A percentile compares a stretch with the other conserved stretches of the same genome.
These are phyloP conservation scores for Amborella trichopoda DNA, from an alignment of 164 flowering plant genomes.

Conservation along the genomic window DNA sequence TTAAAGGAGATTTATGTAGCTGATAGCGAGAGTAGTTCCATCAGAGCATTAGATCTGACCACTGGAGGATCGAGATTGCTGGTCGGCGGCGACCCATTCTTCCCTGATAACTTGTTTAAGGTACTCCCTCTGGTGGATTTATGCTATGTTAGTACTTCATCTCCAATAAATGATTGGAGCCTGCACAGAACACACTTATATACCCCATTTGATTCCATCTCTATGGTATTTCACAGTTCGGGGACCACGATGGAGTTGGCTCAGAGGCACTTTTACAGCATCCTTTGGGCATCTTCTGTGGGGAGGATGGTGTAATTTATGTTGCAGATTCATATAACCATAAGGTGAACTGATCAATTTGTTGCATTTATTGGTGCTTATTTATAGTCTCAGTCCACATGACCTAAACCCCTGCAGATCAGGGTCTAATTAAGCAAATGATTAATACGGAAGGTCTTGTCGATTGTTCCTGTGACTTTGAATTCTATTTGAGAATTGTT, in stretches of 20 bases:
- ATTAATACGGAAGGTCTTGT: no score
- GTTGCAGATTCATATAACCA: conserved; percentile 89
- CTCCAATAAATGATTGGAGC: no score
- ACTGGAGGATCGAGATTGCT: conserved; percentile 84
- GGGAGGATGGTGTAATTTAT: conserved; percentile 58
- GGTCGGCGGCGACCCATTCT: conserved; percentile 86
- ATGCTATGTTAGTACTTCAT: neutral
- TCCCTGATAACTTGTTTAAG: conserved; percentile 81
- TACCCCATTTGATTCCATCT: no score
- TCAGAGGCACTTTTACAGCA: conserved; percentile 94
- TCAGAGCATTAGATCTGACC: conserved; percentile 66
- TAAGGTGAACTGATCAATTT: no score
- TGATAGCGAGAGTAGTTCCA: conserved; percentile 98
- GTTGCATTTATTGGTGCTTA: no score
- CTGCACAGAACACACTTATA: no score
- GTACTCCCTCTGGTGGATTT: no score
- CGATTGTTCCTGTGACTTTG: no score
- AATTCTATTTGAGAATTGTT: no score
- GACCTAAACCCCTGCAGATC: no score
- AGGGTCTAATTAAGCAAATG: no score
- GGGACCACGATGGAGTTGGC: conserved; percentile 88
- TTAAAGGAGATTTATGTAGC: conserved; percentile 60
- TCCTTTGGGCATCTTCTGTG: conserved; percentile 79
- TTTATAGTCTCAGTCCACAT: no score
- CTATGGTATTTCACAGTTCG: conserved; percentile 45